Percentiles rank a stretch among this genome's conserved stretches.
Evolutionary conservation across 306 rosid species (phyloP).

Genomic region (Pyrus pyrifolia): DNA sequence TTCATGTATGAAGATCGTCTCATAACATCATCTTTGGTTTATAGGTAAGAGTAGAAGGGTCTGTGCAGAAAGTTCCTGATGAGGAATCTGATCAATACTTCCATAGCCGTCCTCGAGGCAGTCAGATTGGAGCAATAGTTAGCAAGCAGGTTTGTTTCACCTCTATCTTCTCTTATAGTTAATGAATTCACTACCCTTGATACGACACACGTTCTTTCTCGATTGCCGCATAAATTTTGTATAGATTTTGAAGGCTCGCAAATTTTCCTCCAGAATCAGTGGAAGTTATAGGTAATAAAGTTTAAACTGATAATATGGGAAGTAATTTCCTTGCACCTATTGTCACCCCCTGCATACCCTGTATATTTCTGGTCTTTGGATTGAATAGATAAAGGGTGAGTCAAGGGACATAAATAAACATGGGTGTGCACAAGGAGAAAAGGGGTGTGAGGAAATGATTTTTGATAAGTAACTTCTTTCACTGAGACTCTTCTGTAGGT

Average conservation of each 20-base stretch:
- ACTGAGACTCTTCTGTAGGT: neutral
- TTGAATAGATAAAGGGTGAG: neutral
- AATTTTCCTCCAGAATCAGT: neutral
- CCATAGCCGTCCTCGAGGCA: conserved; percentile 95
- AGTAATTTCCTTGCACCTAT: neutral
- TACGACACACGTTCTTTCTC: neutral
- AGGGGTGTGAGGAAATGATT: neutral
- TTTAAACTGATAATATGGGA: neutral
- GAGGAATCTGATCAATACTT: conserved; percentile 87
- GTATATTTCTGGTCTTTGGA: neutral
- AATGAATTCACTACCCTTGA: neutral
- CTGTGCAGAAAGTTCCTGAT: conserved; percentile 75
- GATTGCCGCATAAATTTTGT: neutral
- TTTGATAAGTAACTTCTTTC: neutral
- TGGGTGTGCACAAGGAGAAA: neutral
- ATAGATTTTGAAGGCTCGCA: neutral
- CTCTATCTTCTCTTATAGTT: neutral
- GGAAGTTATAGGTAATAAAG: neutral
- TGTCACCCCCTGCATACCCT: neutral
- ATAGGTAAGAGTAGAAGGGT: conserved; percentile 88
- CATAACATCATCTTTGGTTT: conserved; percentile 5
- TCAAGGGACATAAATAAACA: neutral
- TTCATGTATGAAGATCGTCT: conserved; percentile 9
- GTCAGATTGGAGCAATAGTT: conserved; percentile 94
- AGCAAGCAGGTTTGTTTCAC: conserved; percentile 76